Evolutionary conservation across 2,329 filamentous ascomycete species (phyloP), one percentile per base, ranked within the genome.

Genomic region (Epichloe aotearoae): DNA sequence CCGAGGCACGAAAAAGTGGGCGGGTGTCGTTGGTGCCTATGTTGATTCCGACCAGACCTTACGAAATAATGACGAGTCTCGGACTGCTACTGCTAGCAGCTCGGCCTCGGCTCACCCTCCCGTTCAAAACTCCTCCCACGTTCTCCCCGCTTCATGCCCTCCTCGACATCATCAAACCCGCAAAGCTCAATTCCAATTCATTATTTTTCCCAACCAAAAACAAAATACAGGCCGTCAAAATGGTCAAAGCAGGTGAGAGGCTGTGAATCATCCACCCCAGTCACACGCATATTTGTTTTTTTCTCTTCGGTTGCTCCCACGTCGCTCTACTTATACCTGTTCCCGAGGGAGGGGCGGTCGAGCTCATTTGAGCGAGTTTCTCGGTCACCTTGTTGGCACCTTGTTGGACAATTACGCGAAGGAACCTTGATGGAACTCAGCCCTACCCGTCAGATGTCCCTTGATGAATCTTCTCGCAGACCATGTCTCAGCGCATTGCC

Each of bases 211-310:
- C 12, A 30, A 51, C 47, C 51, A 56, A 61, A 60, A 53, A 54
- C 47, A 46, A 52, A 65, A 62, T 63, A 59, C 65, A 71, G 75
- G 61, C 73, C 75, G 73, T 75, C 85, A 95, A 83, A 83, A 96
- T 96, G 90, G 90, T 96, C 79, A 96, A 95, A 82, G 90, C 91
- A 76, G 88, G 88, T 95, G 40, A 53, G 82, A 67, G 30, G 5
- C n/a, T 20, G n/a, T 47, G 11, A 14, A 44, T 40, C 19, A 20
- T 6, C 5, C 17, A 47, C 15, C 20, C 10, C 26, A 30, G 36
- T 34, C 33, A 44, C 45, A 36, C 17, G 23, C 19, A 43, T 26
- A 7, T 7, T 2, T 26, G n/a, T 15, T 40, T 6, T 23, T 6
- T 5, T 17, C 6, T 26, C 7, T 26, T 5, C 12, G 46, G 30